Percentiles rank a stretch among this genome's conserved stretches.
These are phyloP conservation scores for Tolypocladium album DNA, from an alignment of 2,329 filamentous ascomycete species.

Conservation along the genomic window DNA sequence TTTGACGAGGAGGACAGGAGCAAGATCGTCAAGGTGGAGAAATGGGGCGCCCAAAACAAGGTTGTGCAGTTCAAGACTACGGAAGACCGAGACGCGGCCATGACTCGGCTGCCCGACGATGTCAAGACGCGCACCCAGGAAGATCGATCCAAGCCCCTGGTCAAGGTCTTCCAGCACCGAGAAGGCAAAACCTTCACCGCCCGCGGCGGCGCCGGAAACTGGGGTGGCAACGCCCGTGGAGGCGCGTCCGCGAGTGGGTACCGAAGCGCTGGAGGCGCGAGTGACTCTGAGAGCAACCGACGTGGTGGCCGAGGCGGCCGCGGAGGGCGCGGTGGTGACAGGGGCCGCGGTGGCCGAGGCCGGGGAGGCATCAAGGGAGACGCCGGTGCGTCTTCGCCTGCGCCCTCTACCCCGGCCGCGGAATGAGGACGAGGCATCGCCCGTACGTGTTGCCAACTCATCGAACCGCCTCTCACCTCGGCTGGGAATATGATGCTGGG, in stretches of 20 bases:
- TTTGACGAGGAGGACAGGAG: constrained; percentile 73
- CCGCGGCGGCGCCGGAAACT: constrained; percentile 56
- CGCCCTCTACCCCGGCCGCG: constrained; percentile 37
- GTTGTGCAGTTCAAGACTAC: constrained; percentile 74
- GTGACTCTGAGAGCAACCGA: constrained; percentile 50
- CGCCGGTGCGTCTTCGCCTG: constrained; percentile 41
- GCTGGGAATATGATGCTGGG: background rate
- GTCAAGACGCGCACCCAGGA: constrained; percentile 62
- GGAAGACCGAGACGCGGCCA: constrained; percentile 71
- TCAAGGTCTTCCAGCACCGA: constrained; percentile 72
- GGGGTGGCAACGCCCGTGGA: constrained; percentile 56
- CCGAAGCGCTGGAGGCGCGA: constrained; percentile 71
- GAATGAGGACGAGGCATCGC: constrained; percentile 7
- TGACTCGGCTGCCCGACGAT: constrained; percentile 64
- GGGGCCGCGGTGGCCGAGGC: constrained; percentile 45
- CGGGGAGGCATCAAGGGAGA: constrained; percentile 50
- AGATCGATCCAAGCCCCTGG: constrained; percentile 67
- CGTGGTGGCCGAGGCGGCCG: constrained; percentile 45
- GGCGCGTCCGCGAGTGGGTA: constrained; percentile 59
- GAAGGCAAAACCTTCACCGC: constrained; percentile 42
- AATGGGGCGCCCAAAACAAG: constrained; percentile 69
- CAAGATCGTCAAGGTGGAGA: constrained; percentile 72
- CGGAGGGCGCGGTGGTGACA: constrained; percentile 47
- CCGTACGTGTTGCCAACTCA: background rate
- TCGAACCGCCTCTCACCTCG: background rate